These are phyloP conservation scores for Exsudoporus floridanus DNA, from an alignment of 1,284 basidiomycete species.

Conservation along the genomic window DNA sequence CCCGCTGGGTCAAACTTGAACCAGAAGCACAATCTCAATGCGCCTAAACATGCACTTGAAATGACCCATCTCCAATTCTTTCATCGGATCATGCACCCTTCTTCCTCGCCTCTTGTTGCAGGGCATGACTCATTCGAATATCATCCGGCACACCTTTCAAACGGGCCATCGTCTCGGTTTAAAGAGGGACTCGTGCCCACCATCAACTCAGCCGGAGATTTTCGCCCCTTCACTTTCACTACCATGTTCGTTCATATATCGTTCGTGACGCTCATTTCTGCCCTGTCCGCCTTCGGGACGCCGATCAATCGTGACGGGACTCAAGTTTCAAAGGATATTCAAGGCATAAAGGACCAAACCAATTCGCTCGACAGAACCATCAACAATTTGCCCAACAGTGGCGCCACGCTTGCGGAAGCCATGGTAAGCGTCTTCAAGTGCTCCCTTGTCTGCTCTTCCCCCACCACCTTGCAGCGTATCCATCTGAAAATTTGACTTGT, in stretches of 20 bases:
- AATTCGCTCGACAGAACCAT: background rate
- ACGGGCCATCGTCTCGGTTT: background rate
- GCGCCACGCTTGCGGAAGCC: fast-evolving
- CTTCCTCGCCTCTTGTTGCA: background rate
- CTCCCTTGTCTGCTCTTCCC: background rate
- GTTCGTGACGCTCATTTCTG: slow-evolving; percentile 9
- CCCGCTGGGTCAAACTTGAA: background rate
- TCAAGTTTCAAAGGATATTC: background rate
- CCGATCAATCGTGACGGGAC: slow-evolving; percentile 9
- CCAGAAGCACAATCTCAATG: background rate
- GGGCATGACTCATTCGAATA: background rate
- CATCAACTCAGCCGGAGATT: background rate
- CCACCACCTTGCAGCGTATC: background rate
- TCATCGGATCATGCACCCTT: background rate
- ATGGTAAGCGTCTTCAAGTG: background rate
- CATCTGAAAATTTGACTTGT: background rate
- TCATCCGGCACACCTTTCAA: background rate
- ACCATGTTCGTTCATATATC: slow-evolving; percentile 12
- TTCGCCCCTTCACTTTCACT: background rate
- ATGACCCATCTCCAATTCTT: background rate
- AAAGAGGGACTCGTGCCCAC: background rate
- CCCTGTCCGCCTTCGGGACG: slow-evolving; percentile 9
- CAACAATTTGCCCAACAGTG: background rate
- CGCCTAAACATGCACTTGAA: background rate
- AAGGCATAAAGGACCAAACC: fast-evolving